These are phyloP conservation scores for Cryptosporidium parvum DNA, from an alignment of 169 alveolate species.

Conservation along the genomic window DNA sequence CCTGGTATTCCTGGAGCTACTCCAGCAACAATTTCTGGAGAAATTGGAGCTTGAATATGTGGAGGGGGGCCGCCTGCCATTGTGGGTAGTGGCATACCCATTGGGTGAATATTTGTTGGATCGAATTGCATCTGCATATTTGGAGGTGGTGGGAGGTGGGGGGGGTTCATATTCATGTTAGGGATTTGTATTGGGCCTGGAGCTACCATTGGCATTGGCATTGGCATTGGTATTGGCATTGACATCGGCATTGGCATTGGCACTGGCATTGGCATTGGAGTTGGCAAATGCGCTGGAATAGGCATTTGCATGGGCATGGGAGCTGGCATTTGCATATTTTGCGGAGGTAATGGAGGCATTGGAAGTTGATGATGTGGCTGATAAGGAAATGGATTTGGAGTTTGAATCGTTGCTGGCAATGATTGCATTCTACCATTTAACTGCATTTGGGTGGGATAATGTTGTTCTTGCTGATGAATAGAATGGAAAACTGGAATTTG, in stretches of 20 bases:
- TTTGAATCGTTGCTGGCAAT: neutral
- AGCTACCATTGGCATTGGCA: neutral
- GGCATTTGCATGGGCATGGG: neutral
- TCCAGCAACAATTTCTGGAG: neutral
- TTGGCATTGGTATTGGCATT: neutral
- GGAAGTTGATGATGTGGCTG: neutral
- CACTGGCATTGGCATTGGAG: neutral
- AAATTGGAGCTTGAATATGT: neutral
- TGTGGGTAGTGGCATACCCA: neutral
- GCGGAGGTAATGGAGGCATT: neutral
- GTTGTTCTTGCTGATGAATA: neutral
- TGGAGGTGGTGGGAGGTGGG: neutral
- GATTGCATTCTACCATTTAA: neutral
- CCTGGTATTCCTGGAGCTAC: neutral
- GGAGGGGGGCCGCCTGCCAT: neutral
- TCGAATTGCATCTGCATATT: constrained; percentile 7
- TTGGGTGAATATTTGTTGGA: neutral
- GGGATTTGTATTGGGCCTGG: neutral
- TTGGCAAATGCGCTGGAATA: neutral
- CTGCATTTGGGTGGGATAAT: neutral
- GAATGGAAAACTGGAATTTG: neutral
- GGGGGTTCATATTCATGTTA: neutral
- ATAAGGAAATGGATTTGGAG: neutral
- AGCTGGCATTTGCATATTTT: neutral
- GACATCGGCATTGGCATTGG: neutral